Base-by-base conservation (phyloP, 2,329 filamentous ascomycete species). In the Lachnellula hyalina region DNA sequence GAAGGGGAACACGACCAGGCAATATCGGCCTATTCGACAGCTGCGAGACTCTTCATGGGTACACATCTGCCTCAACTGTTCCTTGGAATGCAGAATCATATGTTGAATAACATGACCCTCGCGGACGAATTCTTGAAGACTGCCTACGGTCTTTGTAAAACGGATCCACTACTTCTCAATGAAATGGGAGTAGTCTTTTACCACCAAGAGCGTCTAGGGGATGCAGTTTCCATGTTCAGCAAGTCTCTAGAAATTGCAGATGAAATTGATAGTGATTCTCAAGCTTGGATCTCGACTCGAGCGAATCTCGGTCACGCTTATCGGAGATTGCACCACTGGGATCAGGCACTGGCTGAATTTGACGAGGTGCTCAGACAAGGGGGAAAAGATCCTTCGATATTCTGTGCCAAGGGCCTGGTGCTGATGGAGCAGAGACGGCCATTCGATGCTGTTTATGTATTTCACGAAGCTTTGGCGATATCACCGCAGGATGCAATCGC, bases 1-100 rank as follows among this genome's bases (percentile, higher is more conserved):
- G 94, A 99, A 71, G 94, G 94, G 51, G 94, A 99, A 72, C 92
- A 97, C 71, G 94, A 99, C 70, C 94, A 99, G 73, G 94, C 94
- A 47, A 96, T 99, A 60, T 95, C 92, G 8, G 94, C 95, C 0
- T 99, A 99, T 74, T 96, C 90, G 32, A 99, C 94, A 0, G 94
- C 94, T 0, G 93, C 93, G 2, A 82, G 94, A 40, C 76, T 99
- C 0, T 99, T 99, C 72, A 96, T 96, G 77, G 94, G 94, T 40
- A 97, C 93, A 0, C 95, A 99, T 70, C 79, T 99, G 1, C 94
- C 94, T 0, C 93, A 96, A 67, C 83, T 99, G 2, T 99, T 97
- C 70, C 76, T 99, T 25, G 94, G 95, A 6, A 99, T 99, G 94
- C 95, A 99, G 71, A 95, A 99, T 72, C 86, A 97, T 47, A 90